Conservation (phyloP, 306 rosid species). For the Prunus padus region DNA sequence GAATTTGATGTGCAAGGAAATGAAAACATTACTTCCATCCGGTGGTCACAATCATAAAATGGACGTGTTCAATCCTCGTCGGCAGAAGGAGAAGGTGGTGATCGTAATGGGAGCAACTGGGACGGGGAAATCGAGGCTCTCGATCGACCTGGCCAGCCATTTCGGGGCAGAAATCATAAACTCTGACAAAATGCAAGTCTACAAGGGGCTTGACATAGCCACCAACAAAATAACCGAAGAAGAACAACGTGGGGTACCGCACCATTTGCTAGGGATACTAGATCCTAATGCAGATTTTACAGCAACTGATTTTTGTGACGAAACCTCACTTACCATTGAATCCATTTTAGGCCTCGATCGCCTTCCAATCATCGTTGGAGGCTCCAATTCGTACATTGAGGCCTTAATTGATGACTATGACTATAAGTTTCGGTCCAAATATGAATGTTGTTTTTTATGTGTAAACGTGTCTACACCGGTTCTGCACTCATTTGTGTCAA, state of each 20-base stretch:
- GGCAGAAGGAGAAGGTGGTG: conserved; percentile 71
- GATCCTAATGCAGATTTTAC: conserved; percentile 60
- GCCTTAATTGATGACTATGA: conserved; percentile 58
- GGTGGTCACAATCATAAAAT: conserved; percentile 27
- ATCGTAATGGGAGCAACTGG: conserved; percentile 87
- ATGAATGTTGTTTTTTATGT: conserved; percentile 70
- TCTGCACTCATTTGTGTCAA: conserved; percentile 45
- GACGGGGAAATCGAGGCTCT: conserved; percentile 75
- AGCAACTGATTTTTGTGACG: conserved; percentile 42
- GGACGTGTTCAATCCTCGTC: conserved; percentile 21
- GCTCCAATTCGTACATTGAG: conserved; percentile 79
- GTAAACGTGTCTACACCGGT: conserved; percentile 58
- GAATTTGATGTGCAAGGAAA: conserved; percentile 34
- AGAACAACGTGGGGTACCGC: conserved; percentile 66
- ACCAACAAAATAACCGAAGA: conserved; percentile 71
- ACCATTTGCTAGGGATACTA: conserved; percentile 68
- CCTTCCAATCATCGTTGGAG: conserved; percentile 85
- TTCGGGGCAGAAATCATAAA: conserved; percentile 72
- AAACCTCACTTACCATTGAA: conserved; percentile 39
- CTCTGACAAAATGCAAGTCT: conserved; percentile 88
- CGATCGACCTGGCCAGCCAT: conserved; percentile 62
- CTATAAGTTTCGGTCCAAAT: conserved; percentile 44
- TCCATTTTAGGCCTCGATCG: conserved; percentile 31
- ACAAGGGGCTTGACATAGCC: conserved; percentile 65
- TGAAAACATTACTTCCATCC: conserved; percentile 39